Conservation (phyloP, 2,329 filamentous ascomycete genomes). For the Claviceps arundinis region DNA sequence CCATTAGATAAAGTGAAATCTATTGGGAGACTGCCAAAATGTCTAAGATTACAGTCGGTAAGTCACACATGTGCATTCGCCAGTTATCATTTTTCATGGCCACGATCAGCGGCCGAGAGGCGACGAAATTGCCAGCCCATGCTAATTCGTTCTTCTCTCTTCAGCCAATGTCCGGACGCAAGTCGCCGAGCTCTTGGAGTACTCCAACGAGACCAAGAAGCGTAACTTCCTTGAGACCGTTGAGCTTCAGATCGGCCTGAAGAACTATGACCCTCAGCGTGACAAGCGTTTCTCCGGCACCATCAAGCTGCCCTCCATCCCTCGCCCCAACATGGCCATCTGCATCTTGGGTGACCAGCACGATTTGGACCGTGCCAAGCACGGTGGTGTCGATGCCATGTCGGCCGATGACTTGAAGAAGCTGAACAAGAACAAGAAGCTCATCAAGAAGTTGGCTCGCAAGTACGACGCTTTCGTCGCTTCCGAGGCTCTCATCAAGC, state of each 20-base stretch:
- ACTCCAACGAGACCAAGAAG: conserved; percentile 92
- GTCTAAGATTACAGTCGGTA: conserved; percentile 76
- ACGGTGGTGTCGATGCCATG: conserved; percentile 97
- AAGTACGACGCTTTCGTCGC: conserved; percentile 99
- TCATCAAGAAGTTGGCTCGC: conserved; percentile 99
- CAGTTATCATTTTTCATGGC: not conserved
- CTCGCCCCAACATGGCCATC: conserved; percentile 81
- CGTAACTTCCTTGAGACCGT: conserved; percentile 95
- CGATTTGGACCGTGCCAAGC: conserved; percentile 99
- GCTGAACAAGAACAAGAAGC: conserved; percentile 99
- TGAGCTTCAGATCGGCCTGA: conserved; percentile 83
- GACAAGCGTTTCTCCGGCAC: conserved; percentile 99
- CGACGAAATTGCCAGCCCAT: not conserved
- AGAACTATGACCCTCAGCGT: conserved; percentile 99
- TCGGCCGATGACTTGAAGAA: conserved; percentile 98
- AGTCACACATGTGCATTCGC: conserved; percentile 8
- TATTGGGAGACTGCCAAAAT: conserved; percentile 83
- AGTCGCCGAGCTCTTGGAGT: conserved; percentile 86
- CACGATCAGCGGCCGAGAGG: not conserved
- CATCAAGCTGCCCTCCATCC: conserved; percentile 85
- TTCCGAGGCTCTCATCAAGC: conserved; percentile 96
- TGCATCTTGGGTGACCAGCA: conserved; percentile 67
- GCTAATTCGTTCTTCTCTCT: conserved; percentile 16
- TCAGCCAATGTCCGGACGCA: conserved; percentile 85
- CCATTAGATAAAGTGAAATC: conserved; percentile 56